phyloP scores from a whole-genome alignment of 1,284 basidiomycete genomes.

The Ceratobasidium sp. region DNA sequence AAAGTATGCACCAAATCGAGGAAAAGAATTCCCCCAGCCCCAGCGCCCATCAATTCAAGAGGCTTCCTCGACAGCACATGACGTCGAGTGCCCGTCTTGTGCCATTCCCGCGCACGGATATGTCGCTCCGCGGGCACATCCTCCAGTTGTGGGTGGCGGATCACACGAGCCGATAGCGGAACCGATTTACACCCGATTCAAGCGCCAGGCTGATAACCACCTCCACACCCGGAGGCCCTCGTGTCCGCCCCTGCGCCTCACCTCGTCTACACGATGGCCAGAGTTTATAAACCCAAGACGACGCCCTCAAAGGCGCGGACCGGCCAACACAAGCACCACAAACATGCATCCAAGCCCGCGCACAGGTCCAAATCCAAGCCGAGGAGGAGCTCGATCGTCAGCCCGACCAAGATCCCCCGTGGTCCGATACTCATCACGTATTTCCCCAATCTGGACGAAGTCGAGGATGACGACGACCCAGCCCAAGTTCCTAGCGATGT shows the following conservation, averaged over 20 bases:
- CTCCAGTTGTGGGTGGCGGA: too few species aligned
- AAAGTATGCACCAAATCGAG: too few species aligned
- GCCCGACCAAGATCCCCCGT: constrained; percentile 5
- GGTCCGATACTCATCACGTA: constrained; percentile 15
- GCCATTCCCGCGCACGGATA: too few species aligned
- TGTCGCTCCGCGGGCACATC: too few species aligned
- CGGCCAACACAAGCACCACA: not conserved
- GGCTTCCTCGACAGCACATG: too few species aligned
- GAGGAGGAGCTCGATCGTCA: constrained; percentile 6
- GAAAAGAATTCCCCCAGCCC: too few species aligned
- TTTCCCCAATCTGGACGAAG: constrained; percentile 18
- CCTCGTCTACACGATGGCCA: constrained; percentile 1
- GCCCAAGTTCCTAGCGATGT: not conserved
- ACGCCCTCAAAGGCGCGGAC: not conserved
- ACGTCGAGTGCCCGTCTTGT: too few species aligned
- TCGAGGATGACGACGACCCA: constrained; percentile 21
- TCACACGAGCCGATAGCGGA: too few species aligned
- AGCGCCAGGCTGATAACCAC: not conserved
- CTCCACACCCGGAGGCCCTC: not conserved
- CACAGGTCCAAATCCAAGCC: constrained; percentile 6
- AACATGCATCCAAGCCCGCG: not conserved
- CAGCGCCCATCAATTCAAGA: too few species aligned
- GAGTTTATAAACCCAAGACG: not conserved
- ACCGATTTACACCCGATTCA: constrained; percentile 19
- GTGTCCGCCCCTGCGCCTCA: not conserved